Percentiles rank a stretch among this genome's conserved stretches.
Evolutionary conservation across 2,329 filamentous ascomycete species (phyloP).

Genomic region (Pestalotiopsis sp.): DNA sequence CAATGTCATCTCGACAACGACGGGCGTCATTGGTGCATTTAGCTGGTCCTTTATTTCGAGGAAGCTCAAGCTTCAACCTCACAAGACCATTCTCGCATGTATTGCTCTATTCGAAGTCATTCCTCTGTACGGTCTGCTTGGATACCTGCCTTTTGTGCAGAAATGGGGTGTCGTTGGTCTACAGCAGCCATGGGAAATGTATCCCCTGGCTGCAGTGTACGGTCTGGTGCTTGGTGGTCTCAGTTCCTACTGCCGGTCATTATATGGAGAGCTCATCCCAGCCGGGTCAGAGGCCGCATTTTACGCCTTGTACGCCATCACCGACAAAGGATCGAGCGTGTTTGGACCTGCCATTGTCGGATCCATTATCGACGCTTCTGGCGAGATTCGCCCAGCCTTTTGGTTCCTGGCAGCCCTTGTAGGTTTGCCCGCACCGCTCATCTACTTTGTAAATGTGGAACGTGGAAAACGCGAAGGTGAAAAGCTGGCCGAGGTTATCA

Average conservation of each 20-base stretch:
- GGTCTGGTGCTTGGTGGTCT: conserved; percentile 93
- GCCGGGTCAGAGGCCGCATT: conserved; percentile 94
- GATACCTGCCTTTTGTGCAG: conserved; percentile 81
- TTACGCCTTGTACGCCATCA: conserved; percentile 95
- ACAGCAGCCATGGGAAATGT: conserved; percentile 98
- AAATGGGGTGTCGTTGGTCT: conserved; percentile 77
- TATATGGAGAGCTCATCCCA: conserved; percentile 93
- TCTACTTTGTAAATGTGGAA: conserved; percentile 84
- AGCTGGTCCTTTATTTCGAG: conserved; percentile 82
- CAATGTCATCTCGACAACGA: conserved; percentile 85
- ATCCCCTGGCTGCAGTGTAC: conserved; percentile 85
- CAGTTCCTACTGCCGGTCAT: conserved; percentile 85
- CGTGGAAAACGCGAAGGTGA: conserved; percentile 71
- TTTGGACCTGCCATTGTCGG: conserved; percentile 96
- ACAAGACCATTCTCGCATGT: conserved; percentile 90
- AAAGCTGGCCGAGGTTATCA: conserved; percentile 62
- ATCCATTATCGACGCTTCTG: conserved; percentile 82
- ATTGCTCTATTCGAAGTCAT: conserved; percentile 91
- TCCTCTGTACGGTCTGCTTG: conserved; percentile 85
- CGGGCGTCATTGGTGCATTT: conserved; percentile 86
- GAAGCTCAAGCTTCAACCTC: conserved; percentile 69
- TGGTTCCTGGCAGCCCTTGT: conserved; percentile 89
- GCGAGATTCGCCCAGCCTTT: conserved; percentile 84
- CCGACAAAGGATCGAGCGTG: conserved; percentile 91
- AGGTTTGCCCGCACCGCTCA: conserved; percentile 79